phyloP scores from a whole-genome alignment of 768 basidiomycete genomes.

The Leucogyrophana mollusca region DNA sequence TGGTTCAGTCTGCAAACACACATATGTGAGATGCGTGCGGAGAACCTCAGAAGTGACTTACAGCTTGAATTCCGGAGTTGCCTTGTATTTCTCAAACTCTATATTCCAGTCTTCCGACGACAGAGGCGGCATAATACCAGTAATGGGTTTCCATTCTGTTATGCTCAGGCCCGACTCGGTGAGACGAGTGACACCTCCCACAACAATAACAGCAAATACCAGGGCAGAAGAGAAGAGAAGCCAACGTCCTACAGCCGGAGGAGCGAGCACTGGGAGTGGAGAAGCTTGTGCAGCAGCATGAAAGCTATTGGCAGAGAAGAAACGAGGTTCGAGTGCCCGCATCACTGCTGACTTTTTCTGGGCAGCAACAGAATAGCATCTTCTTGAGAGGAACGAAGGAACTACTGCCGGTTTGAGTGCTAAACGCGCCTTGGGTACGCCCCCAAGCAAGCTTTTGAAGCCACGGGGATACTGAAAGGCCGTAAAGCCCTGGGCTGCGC shows the following conservation, averaged over 20 bases:
- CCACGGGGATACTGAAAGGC: constrained; percentile 8
- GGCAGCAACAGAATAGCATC: background rate
- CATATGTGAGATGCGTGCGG: background rate
- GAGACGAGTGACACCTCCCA: constrained; percentile 93
- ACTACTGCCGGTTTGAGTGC: background rate
- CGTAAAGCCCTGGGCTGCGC: background rate
- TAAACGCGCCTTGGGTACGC: constrained; percentile 10
- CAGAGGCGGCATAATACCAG: constrained; percentile 84
- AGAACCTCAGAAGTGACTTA: constrained; percentile 40
- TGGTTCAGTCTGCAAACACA: constrained; percentile 78
- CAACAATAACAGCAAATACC: constrained; percentile 89
- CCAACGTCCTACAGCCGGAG: constrained; percentile 79
- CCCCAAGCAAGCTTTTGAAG: background rate
- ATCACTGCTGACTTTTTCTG: constrained; percentile 2
- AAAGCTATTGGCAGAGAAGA: constrained; percentile 37
- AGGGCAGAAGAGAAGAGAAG: constrained; percentile 81
- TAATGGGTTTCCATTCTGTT: constrained; percentile 95
- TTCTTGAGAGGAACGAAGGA: constrained; percentile 8
- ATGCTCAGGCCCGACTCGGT: constrained; percentile 98
- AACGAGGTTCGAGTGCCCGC: constrained; percentile 31
- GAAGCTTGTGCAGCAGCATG: constrained; percentile 14
- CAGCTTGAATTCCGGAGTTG: constrained; percentile 95
- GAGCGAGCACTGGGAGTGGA: constrained; percentile 55
- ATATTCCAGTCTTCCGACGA: constrained; percentile 72
- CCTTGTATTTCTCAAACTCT: constrained; percentile 93